phyloP scores from a whole-genome alignment of 2,329 filamentous ascomycete genomes.

The Helminthosporium solani region DNA sequence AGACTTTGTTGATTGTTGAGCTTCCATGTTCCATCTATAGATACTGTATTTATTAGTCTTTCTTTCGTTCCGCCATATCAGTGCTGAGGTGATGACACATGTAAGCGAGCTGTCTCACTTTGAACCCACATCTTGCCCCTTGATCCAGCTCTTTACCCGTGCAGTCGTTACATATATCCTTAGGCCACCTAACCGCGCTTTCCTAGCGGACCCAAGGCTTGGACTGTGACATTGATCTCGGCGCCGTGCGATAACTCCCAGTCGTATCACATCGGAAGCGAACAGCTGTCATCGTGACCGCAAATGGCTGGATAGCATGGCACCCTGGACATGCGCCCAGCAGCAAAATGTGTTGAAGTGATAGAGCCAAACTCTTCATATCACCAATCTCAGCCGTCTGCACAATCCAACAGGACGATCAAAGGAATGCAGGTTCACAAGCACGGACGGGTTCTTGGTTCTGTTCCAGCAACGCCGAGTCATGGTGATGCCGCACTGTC shows the following conservation, averaged over 20 bases:
- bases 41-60: no score
- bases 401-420: neutral
- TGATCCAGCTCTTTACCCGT: no score
- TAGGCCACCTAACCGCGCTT: no score
- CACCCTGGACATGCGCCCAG: neutral
- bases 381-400: neutral
- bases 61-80: no score
- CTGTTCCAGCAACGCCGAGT: neutral
- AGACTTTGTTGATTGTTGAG: no score
- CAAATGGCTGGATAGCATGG: neutral
- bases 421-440: neutral
- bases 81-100: no score
- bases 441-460: neutral
- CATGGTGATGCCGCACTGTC: neutral
- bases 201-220: neutral
- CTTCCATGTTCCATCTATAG: no score
- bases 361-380: no score
- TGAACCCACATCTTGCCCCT: no score
- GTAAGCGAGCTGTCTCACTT: no score
- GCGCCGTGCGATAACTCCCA: neutral
- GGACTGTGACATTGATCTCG: neutral
- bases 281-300: neutral
- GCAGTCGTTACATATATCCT: no score
- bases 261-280: neutral
- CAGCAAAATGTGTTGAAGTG: neutral